phyloP scores from a whole-genome alignment of 768 basidiomycete genomes.

The Asterophora lycoperdoides region DNA sequence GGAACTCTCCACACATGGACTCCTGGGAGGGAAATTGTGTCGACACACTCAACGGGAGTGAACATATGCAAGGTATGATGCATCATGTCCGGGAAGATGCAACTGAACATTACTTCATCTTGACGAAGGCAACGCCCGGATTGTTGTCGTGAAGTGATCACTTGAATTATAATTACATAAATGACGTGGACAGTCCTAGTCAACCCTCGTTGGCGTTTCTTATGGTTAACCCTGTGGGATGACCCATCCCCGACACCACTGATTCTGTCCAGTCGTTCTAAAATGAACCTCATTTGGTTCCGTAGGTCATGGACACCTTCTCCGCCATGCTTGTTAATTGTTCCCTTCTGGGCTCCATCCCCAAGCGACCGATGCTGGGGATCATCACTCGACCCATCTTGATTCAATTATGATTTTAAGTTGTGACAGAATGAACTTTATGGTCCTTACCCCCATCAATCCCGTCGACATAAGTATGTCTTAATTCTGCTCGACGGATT shows the following conservation, averaged over 20 bases:
- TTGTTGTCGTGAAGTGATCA: background rate
- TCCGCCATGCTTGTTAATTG: background rate
- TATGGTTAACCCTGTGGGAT: background rate
- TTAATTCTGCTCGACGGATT: background rate
- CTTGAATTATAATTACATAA: background rate
- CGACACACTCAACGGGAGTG: background rate
- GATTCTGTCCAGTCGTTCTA: background rate
- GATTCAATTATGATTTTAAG: slow-evolving; percentile 3
- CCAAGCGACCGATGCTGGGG: background rate
- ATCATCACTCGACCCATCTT: background rate
- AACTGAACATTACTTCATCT: background rate
- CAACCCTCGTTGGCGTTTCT: background rate
- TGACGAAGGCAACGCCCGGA: background rate
- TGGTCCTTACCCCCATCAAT: background rate
- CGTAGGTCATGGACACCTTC: background rate
- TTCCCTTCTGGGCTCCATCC: background rate
- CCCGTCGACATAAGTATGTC: background rate
- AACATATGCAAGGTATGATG: background rate
- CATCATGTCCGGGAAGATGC: background rate
- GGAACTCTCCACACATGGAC: background rate
- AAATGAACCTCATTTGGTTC: slow-evolving; percentile 2
- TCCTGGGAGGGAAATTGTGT: background rate
- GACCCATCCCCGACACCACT: background rate
- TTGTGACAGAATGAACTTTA: background rate
- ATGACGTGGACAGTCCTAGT: too few relatives aligned